Conservation (phyloP, 73 alveolate species). For the Paramecium sexaurelia region DNA sequence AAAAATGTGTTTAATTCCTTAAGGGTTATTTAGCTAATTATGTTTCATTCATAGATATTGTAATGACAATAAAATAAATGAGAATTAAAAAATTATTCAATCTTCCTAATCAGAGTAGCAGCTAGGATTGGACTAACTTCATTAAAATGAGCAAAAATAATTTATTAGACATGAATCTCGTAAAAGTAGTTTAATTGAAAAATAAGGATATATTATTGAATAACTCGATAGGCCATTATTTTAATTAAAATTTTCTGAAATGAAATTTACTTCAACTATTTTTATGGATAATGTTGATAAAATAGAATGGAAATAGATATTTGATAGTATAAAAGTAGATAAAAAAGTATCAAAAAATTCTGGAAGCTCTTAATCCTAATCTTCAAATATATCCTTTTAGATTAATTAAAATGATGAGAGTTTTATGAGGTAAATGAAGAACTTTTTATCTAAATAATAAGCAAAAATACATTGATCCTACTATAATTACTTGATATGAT, state of each 20-base stretch:
- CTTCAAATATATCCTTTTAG: neutral
- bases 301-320: neutral
- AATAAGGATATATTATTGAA: neutral
- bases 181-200: neutral
- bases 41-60: constrained; percentile 25
- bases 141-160: neutral
- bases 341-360: neutral
- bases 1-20: constrained; percentile 11
- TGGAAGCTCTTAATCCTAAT: neutral
- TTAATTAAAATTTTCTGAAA: neutral
- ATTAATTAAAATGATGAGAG: neutral
- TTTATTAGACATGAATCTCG: neutral
- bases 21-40: neutral
- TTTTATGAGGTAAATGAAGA: neutral
- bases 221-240: neutral
- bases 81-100: neutral
- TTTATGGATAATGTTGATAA: neutral
- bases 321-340: neutral
- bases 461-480: neutral
- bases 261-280: neutral
- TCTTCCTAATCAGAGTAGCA: neutral
- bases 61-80: neutral
- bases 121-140: neutral
- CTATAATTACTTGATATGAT: neutral
- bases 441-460: neutral